Evolutionary conservation across 1,284 basidiomycete species (phyloP), one percentile per base, ranked within the genome.

Genomic region (Boletus calvinii): DNA sequence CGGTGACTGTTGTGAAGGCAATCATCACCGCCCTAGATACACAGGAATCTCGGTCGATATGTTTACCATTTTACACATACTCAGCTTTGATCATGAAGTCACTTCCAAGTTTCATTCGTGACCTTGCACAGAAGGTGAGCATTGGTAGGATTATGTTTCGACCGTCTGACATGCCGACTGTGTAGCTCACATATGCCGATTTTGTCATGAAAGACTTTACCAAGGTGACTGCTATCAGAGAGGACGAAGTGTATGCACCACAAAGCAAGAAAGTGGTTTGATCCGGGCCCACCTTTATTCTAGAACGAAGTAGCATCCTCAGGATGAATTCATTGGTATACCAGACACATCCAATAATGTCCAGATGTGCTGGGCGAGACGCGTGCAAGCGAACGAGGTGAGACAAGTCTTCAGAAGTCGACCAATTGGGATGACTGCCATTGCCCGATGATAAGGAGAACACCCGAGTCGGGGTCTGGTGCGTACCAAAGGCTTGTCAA

Each of bases 21-120:
- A 83, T 96, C 60, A 88, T 96, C 49, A 71, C 80, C 10, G 84
- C 85, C 0, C 68, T 97, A 41, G 90, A 94, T 63, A 81, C 83
- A 38, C 84, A 88, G 54, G 84, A 92, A 62, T 87, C 85, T 12
- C 77, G 80, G 50, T 80, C 78, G 13, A 79, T 95, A 50, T 73
- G 81, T 58, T 61, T 92, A 61, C 94, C 94, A 12, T 85, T 90
- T 67, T 91, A 84, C 60, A 76, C 77, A 9, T 74, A 88, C 61
- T 79, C 84, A 35, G 72, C 77, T 26, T 81, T 84, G 42, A 74
- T 76, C 50, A 61, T 87, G 58, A 70, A 70, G 47, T 62, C 83
- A 47, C 67, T 88, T 54, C 90, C 90, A 4, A 89, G 84, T 62
- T 92, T 85, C 69, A 46, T 84, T 43, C 75, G 84, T 50, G 90